Conservation (phyloP, 352 stramenopile species). For the Globisporangium echinulatum region DNA sequence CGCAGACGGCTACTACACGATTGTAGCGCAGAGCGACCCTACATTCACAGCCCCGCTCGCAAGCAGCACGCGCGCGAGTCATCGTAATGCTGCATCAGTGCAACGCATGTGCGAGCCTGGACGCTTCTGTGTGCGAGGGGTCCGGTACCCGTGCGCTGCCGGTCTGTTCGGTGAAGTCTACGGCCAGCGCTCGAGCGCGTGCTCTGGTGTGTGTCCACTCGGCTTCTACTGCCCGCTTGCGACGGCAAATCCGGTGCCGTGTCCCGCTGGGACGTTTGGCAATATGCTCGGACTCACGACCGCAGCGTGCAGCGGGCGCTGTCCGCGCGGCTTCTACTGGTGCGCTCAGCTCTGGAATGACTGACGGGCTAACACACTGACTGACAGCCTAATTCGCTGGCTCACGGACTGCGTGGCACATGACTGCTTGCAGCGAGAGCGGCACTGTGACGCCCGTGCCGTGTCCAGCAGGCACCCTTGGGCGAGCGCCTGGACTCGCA, state of each 20-base stretch:
- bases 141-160: constrained; percentile 44
- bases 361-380: too few species aligned
- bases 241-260: constrained; percentile 36
- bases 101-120: constrained; percentile 46
- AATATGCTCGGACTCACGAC: constrained; percentile 22
- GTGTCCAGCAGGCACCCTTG: constrained; percentile 45
- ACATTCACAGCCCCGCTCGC: not conserved
- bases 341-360: constrained; percentile 9
- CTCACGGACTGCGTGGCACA: not conserved
- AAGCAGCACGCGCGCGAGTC: not conserved
- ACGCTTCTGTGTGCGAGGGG: constrained; percentile 52
- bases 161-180: constrained; percentile 38
- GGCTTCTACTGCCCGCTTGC: constrained; percentile 53
- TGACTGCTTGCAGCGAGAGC: constrained; percentile 17
- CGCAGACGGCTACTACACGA: constrained; percentile 48
- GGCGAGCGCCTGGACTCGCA: constrained; percentile 24
- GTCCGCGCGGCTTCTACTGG: constrained; percentile 55
- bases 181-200: constrained; percentile 23
- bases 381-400: not conserved
- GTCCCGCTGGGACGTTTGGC: constrained; percentile 45
- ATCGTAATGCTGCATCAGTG: constrained; percentile 3
- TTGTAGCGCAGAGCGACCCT: constrained; percentile 18
- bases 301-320: constrained; percentile 37
- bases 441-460: constrained; percentile 28
- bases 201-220: constrained; percentile 34